Percentiles rank a stretch among this genome's conserved stretches.
These are phyloP conservation scores for Cyberlindnera amylophila DNA, from an alignment of 805 yeast genomes.

Conservation along the genomic window DNA sequence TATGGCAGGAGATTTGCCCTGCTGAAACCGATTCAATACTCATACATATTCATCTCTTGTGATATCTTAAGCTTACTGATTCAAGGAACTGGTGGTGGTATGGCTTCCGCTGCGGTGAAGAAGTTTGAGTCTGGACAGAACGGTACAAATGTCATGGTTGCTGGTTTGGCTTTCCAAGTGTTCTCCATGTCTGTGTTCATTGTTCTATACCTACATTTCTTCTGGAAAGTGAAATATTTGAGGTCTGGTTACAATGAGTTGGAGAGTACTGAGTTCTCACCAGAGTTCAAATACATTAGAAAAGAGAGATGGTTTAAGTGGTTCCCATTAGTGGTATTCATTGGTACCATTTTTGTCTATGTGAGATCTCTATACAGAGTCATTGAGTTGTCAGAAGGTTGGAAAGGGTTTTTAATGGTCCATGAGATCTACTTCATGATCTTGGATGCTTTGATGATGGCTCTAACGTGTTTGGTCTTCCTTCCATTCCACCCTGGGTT, in stretches of 20 bases:
- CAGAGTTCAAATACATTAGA: slow-evolving; percentile 35
- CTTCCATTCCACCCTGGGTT: slow-evolving; percentile 60
- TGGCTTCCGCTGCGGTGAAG: slow-evolving; percentile 37
- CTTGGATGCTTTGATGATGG: slow-evolving; percentile 61
- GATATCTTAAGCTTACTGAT: slow-evolving; percentile 62
- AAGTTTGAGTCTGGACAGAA: slow-evolving; percentile 27
- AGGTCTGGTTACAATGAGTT: slow-evolving; percentile 22
- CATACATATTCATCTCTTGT: slow-evolving; percentile 60
- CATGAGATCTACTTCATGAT: slow-evolving; percentile 57
- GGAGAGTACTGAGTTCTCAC: slow-evolving; percentile 35
- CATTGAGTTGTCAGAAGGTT: slow-evolving; percentile 68
- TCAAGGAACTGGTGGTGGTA: slow-evolving; percentile 78
- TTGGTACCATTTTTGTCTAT: slow-evolving; percentile 49
- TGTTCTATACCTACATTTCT: slow-evolving; percentile 44
- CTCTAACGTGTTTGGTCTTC: slow-evolving; percentile 42
- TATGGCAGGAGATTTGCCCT: slow-evolving; percentile 53
- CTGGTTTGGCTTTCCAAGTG: slow-evolving; percentile 77
- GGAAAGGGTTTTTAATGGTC: slow-evolving; percentile 61
- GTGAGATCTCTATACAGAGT: slow-evolving; percentile 71
- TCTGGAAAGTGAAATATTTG: slow-evolving; percentile 35
- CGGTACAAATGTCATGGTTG: slow-evolving; percentile 73
- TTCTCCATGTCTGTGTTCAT: slow-evolving; percentile 61
- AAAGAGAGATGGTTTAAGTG: slow-evolving; percentile 33
- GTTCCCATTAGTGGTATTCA: slow-evolving; percentile 44
- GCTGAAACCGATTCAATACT: slow-evolving; percentile 54